These are phyloP conservation scores for Quercus glauca DNA, from an alignment of 306 rosid species.

Conservation along the genomic window DNA sequence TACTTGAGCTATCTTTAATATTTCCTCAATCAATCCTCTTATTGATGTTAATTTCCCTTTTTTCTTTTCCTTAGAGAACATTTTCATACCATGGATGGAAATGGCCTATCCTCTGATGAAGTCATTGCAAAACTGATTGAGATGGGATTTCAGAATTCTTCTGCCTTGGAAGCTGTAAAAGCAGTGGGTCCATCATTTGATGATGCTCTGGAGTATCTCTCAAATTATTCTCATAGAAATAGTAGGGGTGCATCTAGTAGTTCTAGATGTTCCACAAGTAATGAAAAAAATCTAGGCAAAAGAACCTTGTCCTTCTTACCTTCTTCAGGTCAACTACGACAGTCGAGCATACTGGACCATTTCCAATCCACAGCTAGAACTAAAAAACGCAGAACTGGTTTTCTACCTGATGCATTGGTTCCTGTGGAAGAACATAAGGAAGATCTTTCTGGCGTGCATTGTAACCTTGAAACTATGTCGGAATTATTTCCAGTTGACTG, in stretches of 20 bases:
- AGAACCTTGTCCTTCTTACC: constrained; percentile 25
- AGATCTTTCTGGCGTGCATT: constrained; percentile 16
- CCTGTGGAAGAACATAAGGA: constrained; percentile 25
- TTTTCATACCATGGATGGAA: constrained; percentile 35
- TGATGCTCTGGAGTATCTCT: constrained; percentile 45
- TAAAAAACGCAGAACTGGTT: constrained; percentile 21
- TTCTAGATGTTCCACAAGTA: constrained; percentile 15
- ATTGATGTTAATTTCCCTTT: neutral
- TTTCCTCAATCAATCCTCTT: neutral
- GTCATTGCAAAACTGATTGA: constrained; percentile 52
- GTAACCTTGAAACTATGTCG: constrained; percentile 7
- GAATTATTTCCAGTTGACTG: constrained; percentile 14
- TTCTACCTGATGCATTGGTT: constrained; percentile 18
- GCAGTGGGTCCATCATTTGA: constrained; percentile 49
- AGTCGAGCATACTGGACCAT: constrained; percentile 67
- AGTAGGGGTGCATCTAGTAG: constrained; percentile 21
- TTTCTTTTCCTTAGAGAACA: neutral
- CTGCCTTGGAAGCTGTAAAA: constrained; percentile 40
- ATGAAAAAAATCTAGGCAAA: constrained; percentile 26
- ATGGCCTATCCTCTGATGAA: constrained; percentile 33
- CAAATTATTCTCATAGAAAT: constrained; percentile 28
- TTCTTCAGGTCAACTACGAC: constrained; percentile 37
- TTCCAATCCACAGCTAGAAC: constrained; percentile 37
- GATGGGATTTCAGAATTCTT: constrained; percentile 60
- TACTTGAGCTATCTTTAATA: neutral